A percentile compares a stretch with the other conserved stretches of the same genome.
These are phyloP conservation scores for Litsea cubeba DNA, from an alignment of 164 flowering plant genomes.

Conservation along the genomic window DNA sequence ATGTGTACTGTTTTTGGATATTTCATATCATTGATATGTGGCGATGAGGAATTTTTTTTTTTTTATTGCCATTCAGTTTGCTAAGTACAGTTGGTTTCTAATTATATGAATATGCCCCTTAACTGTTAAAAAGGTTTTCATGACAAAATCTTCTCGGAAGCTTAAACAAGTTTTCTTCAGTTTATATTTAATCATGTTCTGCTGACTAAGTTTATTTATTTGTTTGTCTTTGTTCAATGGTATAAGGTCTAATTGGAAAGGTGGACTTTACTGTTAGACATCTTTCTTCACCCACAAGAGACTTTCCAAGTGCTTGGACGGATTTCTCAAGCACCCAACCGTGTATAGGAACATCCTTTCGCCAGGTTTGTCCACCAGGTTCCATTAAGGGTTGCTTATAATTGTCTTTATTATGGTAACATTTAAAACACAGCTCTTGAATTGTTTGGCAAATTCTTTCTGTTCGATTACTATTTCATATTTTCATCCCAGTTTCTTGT, in stretches of 20 bases:
- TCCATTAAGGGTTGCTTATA: not conserved
- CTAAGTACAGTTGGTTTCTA: no score
- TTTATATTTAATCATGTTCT: no score
- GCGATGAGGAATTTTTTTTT: no score
- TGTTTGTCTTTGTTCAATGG: constrained; percentile 9
- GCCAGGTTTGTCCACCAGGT: constrained; percentile 41
- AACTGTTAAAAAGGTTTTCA: not conserved
- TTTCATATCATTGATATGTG: no score
- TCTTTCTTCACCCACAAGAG: constrained; percentile 58
- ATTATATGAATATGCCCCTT: not conserved
- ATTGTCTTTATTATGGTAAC: not conserved
- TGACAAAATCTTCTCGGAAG: not conserved
- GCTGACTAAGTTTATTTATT: not conserved
- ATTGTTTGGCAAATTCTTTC: not conserved
- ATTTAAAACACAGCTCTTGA: not conserved
- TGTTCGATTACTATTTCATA: no score
- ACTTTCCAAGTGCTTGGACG: constrained; percentile 54
- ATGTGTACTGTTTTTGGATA: no score
- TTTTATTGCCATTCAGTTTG: no score
- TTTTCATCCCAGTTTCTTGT: no score
- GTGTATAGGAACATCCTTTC: constrained; percentile 46
- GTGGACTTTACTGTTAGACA: constrained; percentile 93
- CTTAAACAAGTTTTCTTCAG: not conserved
- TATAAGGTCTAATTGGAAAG: constrained; percentile 73
- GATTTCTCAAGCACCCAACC: constrained; percentile 51